phyloP scores from a whole-genome alignment of 148 eudicot species.

The Rhododendron kiyosumense region DNA sequence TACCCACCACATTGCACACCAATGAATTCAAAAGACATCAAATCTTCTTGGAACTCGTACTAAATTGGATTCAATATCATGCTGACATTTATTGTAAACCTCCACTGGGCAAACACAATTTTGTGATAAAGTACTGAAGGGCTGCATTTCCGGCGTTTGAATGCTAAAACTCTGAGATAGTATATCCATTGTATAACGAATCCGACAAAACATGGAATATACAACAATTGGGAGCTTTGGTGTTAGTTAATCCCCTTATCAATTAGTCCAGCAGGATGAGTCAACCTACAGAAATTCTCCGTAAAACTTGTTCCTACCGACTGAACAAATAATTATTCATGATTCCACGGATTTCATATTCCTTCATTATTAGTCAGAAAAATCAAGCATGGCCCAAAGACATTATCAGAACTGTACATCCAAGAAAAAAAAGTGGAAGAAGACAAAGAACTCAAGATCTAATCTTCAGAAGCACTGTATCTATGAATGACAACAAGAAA shows the following conservation, averaged over 20 bases:
- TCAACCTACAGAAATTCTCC: too few relatives aligned
- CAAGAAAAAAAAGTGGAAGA: background rate
- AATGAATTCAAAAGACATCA: background rate
- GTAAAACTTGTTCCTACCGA: too few relatives aligned
- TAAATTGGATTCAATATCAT: background rate
- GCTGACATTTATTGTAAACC: background rate
- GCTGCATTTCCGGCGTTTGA: background rate
- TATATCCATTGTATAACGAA: background rate
- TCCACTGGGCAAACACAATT: background rate
- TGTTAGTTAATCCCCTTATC: background rate
- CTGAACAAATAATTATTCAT: too few relatives aligned
- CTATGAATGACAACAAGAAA: conserved; percentile 13
- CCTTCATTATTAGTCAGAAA: background rate
- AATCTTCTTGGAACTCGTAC: too few relatives aligned
- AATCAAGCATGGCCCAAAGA: background rate
- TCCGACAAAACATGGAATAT: background rate
- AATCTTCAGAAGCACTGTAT: conserved; percentile 7
- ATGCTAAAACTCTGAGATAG: background rate
- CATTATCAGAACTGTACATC: background rate
- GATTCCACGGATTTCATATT: background rate
- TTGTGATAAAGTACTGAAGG: background rate
- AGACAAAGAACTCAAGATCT: background rate
- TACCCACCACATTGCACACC: background rate
- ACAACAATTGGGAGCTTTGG: background rate
- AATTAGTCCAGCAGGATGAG: background rate